Conservation (phyloP, 1,284 basidiomycete genomes). For the Porphyrellus sp. region DNA sequence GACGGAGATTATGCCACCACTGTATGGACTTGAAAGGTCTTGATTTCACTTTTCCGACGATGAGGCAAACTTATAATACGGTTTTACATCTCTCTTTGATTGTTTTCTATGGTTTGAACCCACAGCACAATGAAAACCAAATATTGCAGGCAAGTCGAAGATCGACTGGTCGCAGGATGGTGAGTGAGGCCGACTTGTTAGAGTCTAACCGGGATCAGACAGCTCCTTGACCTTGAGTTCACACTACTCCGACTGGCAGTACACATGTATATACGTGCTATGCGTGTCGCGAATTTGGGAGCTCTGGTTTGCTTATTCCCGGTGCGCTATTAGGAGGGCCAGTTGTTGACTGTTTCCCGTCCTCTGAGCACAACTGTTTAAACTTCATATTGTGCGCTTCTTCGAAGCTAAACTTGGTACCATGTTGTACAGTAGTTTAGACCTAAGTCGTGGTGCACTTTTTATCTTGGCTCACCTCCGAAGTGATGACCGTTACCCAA, state of each 20-base stretch:
- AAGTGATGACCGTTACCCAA: too few species aligned
- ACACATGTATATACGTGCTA: neutral
- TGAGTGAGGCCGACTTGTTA: conserved; percentile 5
- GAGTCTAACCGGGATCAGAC: neutral
- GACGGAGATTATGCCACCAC: neutral
- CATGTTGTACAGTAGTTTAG: neutral
- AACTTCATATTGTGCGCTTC: too few species aligned
- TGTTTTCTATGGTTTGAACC: conserved; percentile 5
- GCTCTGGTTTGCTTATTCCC: too few species aligned
- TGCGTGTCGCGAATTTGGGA: too few species aligned
- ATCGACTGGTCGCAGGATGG: neutral
- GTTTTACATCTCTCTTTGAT: neutral
- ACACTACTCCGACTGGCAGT: neutral
- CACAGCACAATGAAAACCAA: neutral
- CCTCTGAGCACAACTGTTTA: too few species aligned
- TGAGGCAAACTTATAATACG: conserved; percentile 10
- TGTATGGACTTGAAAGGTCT: neutral
- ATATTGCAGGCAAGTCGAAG: conserved; percentile 1
- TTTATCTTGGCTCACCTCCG: too few species aligned
- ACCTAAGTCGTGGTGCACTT: too few species aligned
- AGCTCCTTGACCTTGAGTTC: neutral
- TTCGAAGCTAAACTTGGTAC: too few species aligned
- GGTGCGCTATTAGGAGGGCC: too few species aligned
- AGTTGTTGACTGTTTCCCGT: too few species aligned
- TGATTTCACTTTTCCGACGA: conserved; percentile 2